These are phyloP conservation scores for cucumber (Cucumis sativus) DNA, from an alignment of 306 rosid species.

Conservation along the genomic window DNA sequence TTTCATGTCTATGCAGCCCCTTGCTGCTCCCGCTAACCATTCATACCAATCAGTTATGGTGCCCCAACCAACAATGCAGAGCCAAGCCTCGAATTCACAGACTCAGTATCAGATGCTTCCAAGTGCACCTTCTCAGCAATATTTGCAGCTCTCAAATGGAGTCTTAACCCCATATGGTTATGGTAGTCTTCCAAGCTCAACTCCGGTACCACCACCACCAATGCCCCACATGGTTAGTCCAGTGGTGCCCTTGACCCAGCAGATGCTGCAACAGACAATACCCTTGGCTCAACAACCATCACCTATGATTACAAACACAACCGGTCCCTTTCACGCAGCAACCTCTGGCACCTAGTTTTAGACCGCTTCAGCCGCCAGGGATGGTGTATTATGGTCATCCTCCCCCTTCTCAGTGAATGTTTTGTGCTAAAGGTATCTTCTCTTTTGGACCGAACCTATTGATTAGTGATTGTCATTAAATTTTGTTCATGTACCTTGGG, in stretches of 20 bases:
- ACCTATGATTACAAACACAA: constrained; percentile 33
- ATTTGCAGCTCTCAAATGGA: constrained; percentile 24
- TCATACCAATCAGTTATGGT: constrained; percentile 55
- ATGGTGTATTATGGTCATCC: constrained; percentile 57
- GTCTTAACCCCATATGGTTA: constrained; percentile 44
- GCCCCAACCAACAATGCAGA: constrained; percentile 19
- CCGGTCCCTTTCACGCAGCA: constrained; percentile 13
- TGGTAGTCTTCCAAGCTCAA: constrained; percentile 41
- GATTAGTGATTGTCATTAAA: neutral
- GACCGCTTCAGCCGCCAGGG: constrained; percentile 73
- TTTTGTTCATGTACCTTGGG: constrained; percentile 1
- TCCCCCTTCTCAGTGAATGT: constrained; percentile 38
- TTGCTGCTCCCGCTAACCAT: constrained; percentile 36
- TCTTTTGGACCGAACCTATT: neutral
- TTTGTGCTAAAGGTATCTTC: constrained; percentile 5
- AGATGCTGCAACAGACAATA: constrained; percentile 21
- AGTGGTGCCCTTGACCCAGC: constrained; percentile 38
- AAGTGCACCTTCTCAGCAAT: constrained; percentile 56
- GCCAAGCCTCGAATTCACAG: constrained; percentile 42
- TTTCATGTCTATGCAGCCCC: constrained; percentile 45
- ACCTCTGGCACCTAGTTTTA: constrained; percentile 59
- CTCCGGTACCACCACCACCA: constrained; percentile 39
- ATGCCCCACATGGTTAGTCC: constrained; percentile 45
- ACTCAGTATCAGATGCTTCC: constrained; percentile 52
- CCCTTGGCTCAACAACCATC: constrained; percentile 16